A percentile compares a stretch with the other conserved stretches of the same genome.
Evolutionary conservation across 495 filamentous ascomycete genomes (phyloP).

Genomic region (Podospora comata): DNA sequence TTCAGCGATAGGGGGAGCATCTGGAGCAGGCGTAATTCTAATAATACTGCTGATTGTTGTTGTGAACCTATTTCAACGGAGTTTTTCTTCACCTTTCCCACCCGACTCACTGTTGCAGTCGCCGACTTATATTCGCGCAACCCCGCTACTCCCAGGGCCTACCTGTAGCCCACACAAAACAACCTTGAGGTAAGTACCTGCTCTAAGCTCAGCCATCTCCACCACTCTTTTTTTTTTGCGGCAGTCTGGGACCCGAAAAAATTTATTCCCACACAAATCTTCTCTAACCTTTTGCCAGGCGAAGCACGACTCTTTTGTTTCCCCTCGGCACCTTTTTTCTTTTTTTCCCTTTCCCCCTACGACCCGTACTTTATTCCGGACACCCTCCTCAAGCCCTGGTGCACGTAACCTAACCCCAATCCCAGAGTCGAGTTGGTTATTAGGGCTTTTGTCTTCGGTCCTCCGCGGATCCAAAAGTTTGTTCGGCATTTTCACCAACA

Average conservation of each 20-base stretch:
- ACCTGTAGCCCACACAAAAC: slow-evolving; percentile 14
- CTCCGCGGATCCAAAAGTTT: slow-evolving; percentile 19
- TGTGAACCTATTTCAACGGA: not conserved
- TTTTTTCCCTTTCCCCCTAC: slow-evolving; percentile 13
- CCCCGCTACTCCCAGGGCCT: slow-evolving; percentile 25
- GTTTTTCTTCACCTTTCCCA: not conserved
- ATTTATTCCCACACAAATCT: slow-evolving; percentile 41
- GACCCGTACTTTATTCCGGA: slow-evolving; percentile 18
- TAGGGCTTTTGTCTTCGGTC: slow-evolving; percentile 22
- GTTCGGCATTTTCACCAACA: not conserved
- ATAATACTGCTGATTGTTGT: not conserved
- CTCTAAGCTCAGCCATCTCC: slow-evolving; percentile 29
- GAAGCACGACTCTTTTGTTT: slow-evolving; percentile 20
- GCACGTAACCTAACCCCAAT: slow-evolving; percentile 13
- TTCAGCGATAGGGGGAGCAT: not conserved
- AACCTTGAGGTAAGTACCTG: slow-evolving; percentile 21
- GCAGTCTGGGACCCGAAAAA: slow-evolving; percentile 34
- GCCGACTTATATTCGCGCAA: slow-evolving; percentile 35
- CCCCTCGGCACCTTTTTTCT: slow-evolving; percentile 27
- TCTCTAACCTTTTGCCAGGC: slow-evolving; percentile 29
- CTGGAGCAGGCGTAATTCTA: not conserved
- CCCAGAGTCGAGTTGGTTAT: slow-evolving; percentile 21
- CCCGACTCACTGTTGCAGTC: not conserved
- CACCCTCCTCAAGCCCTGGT: slow-evolving; percentile 14
- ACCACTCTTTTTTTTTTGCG: slow-evolving; percentile 23